Conservation (phyloP, 805 yeast species). For the Aciculoconidium aculeatum region DNA sequence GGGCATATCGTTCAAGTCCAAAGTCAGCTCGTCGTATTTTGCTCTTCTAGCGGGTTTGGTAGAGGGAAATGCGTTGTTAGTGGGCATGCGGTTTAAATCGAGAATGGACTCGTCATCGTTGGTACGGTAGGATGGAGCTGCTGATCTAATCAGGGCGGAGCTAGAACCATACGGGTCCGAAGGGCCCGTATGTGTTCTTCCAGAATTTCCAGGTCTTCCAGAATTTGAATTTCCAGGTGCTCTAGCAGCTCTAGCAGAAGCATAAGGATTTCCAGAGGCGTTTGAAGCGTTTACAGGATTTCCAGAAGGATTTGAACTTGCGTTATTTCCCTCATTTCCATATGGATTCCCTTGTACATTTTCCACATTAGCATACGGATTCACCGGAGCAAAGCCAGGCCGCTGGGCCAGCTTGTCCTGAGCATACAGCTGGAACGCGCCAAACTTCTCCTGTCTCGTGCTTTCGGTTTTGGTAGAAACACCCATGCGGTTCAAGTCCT, state of each 20-base stretch:
- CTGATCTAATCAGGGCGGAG: no score
- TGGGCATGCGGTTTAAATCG: slow-evolving; percentile 35
- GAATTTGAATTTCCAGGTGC: no score
- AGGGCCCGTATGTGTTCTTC: slow-evolving; percentile 6
- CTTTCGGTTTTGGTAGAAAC: slow-evolving; percentile 12
- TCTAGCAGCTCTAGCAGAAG: no score
- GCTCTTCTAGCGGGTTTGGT: slow-evolving; percentile 13
- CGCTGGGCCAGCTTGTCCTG: slow-evolving; percentile 31
- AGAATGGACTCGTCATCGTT: slow-evolving; percentile 27
- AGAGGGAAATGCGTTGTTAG: slow-evolving; percentile 18
- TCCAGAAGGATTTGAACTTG: slow-evolving; percentile 3
- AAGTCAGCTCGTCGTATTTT: slow-evolving; percentile 16
- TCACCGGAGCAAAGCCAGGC: slow-evolving; percentile 36
- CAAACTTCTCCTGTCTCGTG: slow-evolving; percentile 41
- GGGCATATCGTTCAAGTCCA: slow-evolving; percentile 29
- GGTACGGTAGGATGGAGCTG: slow-evolving; percentile 1
- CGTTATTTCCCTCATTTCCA: slow-evolving; percentile 2
- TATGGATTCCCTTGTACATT: slow-evolving; percentile 6
- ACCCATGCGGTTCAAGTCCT: slow-evolving; percentile 35
- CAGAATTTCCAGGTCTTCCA: slow-evolving; percentile 7
- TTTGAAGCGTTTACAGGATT: not conserved
- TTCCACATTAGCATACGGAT: slow-evolving; percentile 33
- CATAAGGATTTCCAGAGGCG: slow-evolving; percentile 6
- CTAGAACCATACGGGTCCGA: slow-evolving; percentile 4
- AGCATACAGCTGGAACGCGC: slow-evolving; percentile 46